Base-by-base conservation (phyloP, 2,329 filamentous ascomycete genomes). In the Stemphylium lycopersici region DNA sequence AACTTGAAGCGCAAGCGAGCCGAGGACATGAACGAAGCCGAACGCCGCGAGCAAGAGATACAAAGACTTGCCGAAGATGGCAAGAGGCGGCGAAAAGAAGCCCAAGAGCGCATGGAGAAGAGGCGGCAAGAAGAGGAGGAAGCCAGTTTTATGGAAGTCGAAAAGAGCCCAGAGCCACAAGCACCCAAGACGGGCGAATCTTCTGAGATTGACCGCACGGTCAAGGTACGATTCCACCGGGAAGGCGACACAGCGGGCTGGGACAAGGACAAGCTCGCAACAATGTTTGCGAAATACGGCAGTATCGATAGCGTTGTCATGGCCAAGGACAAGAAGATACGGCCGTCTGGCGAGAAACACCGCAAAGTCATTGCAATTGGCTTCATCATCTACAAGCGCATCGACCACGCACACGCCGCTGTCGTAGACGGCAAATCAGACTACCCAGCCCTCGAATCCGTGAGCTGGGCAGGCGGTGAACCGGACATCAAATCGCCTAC, bases 361-460 rank as follows among this genome's bases (percentile, higher is more conserved):
- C 82, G 83, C 61, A 80, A 79, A 52, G 70, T 79, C 2, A 72
- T 83, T 49, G 81, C 79, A 4, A 83, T 78, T 1, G 84, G 79
- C 0, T 79, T 85, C 40, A 73, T 87, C 12, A 78, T 87, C 12
- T 87, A 82, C 69, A 73, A 76, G 3, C 84, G 83, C 3, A 79
- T 87, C 32, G 82, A 86, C 42, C 79, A 81, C 48, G 83, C 84
- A 0, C 81, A 86, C 63, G 78, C 82, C 3, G 83, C 84, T 7
- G 80, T 86, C 2, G 65, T 79, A 37, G 83, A 86, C 58, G 78
- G 76, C n/a, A 76, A 76, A 26, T 65, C 63, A 1, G 78, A 80
- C 32, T 84, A 80, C 75, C 72, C 76, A 6, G 55, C 76, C 7
- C 78, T 87, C 20, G 81, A 85, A 31, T 81, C 78, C 11, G 80